phyloP scores from a whole-genome alignment of 139 green algal species.

The Picochlorum sp. region DNA sequence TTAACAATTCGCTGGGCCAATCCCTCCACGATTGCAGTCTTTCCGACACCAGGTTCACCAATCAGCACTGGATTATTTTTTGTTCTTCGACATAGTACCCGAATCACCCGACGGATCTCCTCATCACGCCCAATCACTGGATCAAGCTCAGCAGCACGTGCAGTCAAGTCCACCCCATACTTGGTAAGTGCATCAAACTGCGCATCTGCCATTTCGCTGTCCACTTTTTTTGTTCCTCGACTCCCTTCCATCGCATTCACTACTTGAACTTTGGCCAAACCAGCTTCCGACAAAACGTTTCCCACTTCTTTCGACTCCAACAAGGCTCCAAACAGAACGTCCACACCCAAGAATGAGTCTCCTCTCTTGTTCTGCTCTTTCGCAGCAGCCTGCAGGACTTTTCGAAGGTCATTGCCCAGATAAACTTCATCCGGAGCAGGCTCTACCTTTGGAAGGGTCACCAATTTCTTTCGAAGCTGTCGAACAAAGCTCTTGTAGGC shows the following conservation, averaged over 20 bases:
- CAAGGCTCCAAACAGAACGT: constrained; percentile 58
- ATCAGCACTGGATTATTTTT: constrained; percentile 99
- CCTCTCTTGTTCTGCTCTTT: constrained; percentile 58
- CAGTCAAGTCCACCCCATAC: constrained; percentile 89
- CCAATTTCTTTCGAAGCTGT: constrained; percentile 41
- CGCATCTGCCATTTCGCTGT: constrained; percentile 41
- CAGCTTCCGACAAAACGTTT: constrained; percentile 36
- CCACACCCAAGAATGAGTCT: constrained; percentile 63
- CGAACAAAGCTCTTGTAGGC: constrained; percentile 23
- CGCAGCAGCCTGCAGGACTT: constrained; percentile 33
- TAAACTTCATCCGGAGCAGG: constrained; percentile 39
- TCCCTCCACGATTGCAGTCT: constrained; percentile 79
- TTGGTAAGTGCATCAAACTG: constrained; percentile 83
- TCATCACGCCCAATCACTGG: constrained; percentile 79
- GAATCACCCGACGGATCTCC: constrained; percentile 76
- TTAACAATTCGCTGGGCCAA: constrained; percentile 81
- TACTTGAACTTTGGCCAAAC: constrained; percentile 44
- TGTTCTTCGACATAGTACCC: constrained; percentile 79
- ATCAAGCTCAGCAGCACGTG: constrained; percentile 77
- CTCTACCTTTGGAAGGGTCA: constrained; percentile 44
- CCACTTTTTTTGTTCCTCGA: constrained; percentile 32
- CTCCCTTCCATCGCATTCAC: constrained; percentile 55
- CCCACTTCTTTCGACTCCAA: constrained; percentile 31
- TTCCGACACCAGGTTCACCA: constrained; percentile 70
- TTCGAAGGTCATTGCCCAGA: constrained; percentile 21